Percentiles rank a stretch among this genome's conserved stretches.
Conservation (phyloP, 768 basidiomycete genomes). For the Tricholoma matsutake region DNA sequence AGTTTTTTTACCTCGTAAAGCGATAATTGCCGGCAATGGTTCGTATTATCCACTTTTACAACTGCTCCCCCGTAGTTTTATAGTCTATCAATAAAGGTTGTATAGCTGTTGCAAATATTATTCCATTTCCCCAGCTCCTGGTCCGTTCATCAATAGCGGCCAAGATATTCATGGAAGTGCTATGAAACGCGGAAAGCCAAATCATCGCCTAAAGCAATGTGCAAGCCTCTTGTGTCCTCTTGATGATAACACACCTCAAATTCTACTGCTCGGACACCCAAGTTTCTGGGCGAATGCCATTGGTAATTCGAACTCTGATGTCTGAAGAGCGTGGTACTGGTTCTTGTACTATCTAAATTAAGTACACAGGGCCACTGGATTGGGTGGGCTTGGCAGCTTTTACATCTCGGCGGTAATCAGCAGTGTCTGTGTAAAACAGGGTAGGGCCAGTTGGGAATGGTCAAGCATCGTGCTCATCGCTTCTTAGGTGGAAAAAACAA, state of each 20-base stretch:
- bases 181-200: background rate
- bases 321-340: background rate
- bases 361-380: background rate
- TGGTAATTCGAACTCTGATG: background rate
- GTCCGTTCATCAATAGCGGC: background rate
- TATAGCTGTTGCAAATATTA: background rate
- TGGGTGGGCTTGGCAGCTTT: background rate
- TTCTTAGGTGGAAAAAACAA: background rate
- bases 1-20: constrained; percentile 8
- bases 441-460: background rate
- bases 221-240: background rate
- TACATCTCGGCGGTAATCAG: background rate
- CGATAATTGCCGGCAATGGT: background rate
- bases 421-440: background rate
- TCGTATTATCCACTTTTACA: constrained; percentile 8
- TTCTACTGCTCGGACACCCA: background rate
- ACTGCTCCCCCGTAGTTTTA: constrained; percentile 12
- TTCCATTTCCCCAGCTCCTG: background rate
- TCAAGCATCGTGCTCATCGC: background rate
- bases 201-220: background rate
- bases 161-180: background rate
- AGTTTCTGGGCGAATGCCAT: background rate
- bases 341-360: background rate
- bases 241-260: background rate
- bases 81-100: constrained; percentile 10